Base-by-base conservation (phyloP, 257 asterid genomes). In the Cinchona pubescens region DNA sequence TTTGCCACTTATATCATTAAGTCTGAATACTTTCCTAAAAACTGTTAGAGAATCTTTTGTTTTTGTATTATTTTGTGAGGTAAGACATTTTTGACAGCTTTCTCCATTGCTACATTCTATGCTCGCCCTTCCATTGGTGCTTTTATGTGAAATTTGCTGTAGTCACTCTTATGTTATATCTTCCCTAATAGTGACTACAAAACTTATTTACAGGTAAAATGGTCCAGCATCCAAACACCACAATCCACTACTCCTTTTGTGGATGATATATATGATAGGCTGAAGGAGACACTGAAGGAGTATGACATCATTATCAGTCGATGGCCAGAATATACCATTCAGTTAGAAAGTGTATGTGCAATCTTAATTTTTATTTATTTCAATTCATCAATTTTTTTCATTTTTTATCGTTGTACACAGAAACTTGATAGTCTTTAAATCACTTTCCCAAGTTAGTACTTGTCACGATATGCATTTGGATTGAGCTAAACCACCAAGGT, bases 321-420 rank as follows among this genome's bases (percentile, higher is more conserved):
- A 46, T 94, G 99, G 99, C 99, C 97, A 1, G 99, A 94, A 76
- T 94, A 94, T 72, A 83, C 96, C 67, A 84, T 88, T 72, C 82
- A 86, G 0, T 79, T 94, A 83, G 99, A 94, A 84, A 84, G 82
- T 86, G 97, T 93, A 88, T 34, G 92, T 53, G 45, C 58, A 59
- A 61, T 55, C 65, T 58, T 40, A n/a, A 35, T 49, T 48, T 37
- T 46, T 63, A 19, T 21, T 72, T 66, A 53, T 18, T 49, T 16
- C 14, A 35, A 9, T 32, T 43, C 37, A 40, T 45, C 30, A 30
- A 27, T 35, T 35, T 30, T 53, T 16, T 25, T 49, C 25, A n/a
- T n/a, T n/a, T 18, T 19, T 18, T 23, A 2, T 30, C 34, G 16
- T 21, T 15, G 25, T 23, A 1, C 12, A 23, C 0, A 5, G 16